A percentile compares a stretch with the other conserved stretches of the same genome.
phyloP scores from a whole-genome alignment of 2,329 filamentous ascomycete species.

The Diaporthe capsici region DNA sequence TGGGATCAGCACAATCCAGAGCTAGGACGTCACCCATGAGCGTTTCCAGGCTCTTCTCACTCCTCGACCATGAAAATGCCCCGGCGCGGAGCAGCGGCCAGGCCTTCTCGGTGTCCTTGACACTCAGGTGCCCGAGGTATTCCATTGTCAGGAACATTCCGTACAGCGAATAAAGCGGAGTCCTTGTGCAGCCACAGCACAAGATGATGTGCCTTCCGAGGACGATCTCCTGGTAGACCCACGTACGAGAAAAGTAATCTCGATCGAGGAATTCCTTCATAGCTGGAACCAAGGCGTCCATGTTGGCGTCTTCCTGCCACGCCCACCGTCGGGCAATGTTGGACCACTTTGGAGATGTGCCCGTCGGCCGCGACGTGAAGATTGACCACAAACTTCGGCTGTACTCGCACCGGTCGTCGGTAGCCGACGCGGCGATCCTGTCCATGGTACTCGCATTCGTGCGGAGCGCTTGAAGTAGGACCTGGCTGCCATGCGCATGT shows the following conservation, averaged over 20 bases:
- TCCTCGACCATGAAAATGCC: neutral
- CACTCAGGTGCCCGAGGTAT: neutral
- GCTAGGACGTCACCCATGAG: neutral
- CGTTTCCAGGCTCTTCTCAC: neutral
- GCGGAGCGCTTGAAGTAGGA: neutral
- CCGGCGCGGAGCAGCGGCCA: neutral
- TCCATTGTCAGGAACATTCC: neutral
- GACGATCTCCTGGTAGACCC: neutral
- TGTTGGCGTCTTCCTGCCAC: neutral
- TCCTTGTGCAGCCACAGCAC: neutral
- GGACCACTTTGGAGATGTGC: neutral
- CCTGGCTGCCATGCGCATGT: neutral
- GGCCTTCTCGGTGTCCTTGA: neutral
- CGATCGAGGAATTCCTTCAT: neutral
- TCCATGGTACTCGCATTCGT: neutral
- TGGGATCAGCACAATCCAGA: neutral
- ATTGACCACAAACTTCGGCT: neutral
- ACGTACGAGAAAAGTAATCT: neutral
- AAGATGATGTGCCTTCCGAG: neutral
- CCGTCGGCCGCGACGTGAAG: neutral
- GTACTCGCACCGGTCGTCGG: neutral
- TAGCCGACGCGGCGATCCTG: neutral
- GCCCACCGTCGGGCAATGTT: neutral
- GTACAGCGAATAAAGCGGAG: neutral
- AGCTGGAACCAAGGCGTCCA: neutral